Evolutionary conservation across 768 basidiomycete species (phyloP).

Genomic region (Amanita polypyramis): DNA sequence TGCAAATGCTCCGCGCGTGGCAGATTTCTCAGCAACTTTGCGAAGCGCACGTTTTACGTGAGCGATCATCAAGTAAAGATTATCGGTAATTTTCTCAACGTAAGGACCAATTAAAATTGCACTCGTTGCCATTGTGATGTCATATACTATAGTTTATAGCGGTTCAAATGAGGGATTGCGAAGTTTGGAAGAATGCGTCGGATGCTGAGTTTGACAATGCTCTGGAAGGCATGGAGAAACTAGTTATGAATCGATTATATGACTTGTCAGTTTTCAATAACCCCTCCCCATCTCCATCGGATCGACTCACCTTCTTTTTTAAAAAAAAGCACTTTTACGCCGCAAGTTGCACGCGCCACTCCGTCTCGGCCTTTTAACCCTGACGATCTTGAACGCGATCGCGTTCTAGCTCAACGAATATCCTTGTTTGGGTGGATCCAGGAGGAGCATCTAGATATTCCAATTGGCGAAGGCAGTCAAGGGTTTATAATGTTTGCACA

Average conservation of each 20-base stretch:
- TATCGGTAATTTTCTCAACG: constrained; percentile 86
- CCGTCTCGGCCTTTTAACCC: constrained; percentile 76
- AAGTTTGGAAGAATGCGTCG: constrained; percentile 71
- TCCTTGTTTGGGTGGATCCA: constrained; percentile 85
- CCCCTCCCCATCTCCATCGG: neutral
- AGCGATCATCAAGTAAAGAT: constrained; percentile 84
- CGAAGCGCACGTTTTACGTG: constrained; percentile 85
- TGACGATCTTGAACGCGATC: constrained; percentile 95
- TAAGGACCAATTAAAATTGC: constrained; percentile 27
- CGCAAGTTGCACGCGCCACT: constrained; percentile 55
- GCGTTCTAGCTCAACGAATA: constrained; percentile 83
- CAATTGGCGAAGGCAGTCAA: constrained; percentile 58
- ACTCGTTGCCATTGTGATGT: neutral
- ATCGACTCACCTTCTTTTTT: constrained; percentile 8
- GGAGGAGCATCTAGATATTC: constrained; percentile 85
- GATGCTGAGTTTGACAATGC: constrained; percentile 92
- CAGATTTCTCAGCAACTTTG: constrained; percentile 90
- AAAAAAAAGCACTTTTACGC: constrained; percentile 75
- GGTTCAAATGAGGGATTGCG: constrained; percentile 73
- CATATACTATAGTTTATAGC: constrained; percentile 70
- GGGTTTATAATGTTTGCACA: constrained; percentile 87
- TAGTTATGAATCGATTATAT: constrained; percentile 97
- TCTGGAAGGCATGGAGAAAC: constrained; percentile 98
- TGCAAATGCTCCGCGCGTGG: too few species aligned
- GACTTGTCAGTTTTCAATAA: constrained; percentile 60